These are phyloP conservation scores for Xylaria acuta DNA, from an alignment of 495 filamentous ascomycete genomes.

Conservation along the genomic window DNA sequence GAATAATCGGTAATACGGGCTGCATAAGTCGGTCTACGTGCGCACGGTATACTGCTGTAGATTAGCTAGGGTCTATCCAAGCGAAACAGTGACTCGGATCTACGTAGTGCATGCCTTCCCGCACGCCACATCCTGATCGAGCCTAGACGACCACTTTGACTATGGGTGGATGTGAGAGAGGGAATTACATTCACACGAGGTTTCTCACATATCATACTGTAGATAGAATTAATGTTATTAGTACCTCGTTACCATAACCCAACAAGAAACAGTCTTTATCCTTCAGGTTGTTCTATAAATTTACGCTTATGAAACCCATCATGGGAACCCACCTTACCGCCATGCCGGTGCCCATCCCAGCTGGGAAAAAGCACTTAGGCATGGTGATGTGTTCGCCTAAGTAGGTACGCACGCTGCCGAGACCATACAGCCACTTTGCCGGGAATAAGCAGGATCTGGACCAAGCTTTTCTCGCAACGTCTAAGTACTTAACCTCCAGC, in stretches of 20 bases:
- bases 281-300: background rate
- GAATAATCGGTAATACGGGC: background rate
- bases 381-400: background rate
- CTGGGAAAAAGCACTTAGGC: background rate
- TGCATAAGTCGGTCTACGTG: background rate
- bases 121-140: background rate
- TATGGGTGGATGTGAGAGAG: background rate
- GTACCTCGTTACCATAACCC: background rate
- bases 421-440: background rate
- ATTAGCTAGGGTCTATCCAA: background rate
- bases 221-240: background rate
- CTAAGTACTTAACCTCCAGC: background rate
- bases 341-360: background rate
- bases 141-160: background rate
- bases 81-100: constrained; percentile 2
- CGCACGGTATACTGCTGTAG: background rate
- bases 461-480: background rate
- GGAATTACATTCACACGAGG: background rate
- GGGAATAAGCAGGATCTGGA: constrained; percentile 8
- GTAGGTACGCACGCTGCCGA: background rate
- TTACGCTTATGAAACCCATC: background rate
- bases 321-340: background rate
- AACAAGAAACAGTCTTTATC: background rate
- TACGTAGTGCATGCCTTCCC: background rate
- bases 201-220: background rate